Base-by-base conservation (phyloP, 2,329 filamentous ascomycete species). In the Bipolaris cookei region DNA sequence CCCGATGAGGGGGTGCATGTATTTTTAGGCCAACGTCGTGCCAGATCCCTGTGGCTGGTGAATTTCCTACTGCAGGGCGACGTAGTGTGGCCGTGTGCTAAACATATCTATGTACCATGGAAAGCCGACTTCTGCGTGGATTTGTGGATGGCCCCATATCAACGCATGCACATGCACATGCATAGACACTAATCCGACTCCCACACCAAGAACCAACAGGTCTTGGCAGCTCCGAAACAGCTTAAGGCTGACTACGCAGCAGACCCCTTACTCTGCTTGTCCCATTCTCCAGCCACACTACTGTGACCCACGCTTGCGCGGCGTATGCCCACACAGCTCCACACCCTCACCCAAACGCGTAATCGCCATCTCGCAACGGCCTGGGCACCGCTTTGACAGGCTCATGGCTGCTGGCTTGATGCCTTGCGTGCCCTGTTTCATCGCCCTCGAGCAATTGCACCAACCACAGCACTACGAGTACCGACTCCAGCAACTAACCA, bases 21-120 rank as follows among this genome's bases (percentile, higher is more conserved):
- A 61, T 59, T 54, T 59, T 56, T 61, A 61, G 58, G 38, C 46
- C 41, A 38, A 35, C 53, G 44, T 42, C 44, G 46, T 46, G 42
- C 45, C 28, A 20, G 28, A 34, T 25, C 18, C 44, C 35, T 30
- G 43, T 11, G 25, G 21, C 53, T 32, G 28, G 21, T 38, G 16
- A 7, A 11, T 25, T 18, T 21, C 13, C n/a, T 43, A 46, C 37
- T 43, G 16, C 32, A 49, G n/a, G 37, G n/a, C 20, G 47, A 37
- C 37, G 14, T 20, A 42, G 16, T 6, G 13, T 21, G 3, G 16
- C 38, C 16, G 16, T 21, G 13, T 48, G 45, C 45, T 11, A 28
- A 10, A 28, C 25, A 28, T 28, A 28, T 28, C 25, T 10, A 28
- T 8, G 3, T 10, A 10, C 25, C 25, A 28, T 28, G 10, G 10